These are phyloP conservation scores for Saccharomyces hybrid DNA, from an alignment of 1,139 yeast genomes.

Conservation along the genomic window DNA sequence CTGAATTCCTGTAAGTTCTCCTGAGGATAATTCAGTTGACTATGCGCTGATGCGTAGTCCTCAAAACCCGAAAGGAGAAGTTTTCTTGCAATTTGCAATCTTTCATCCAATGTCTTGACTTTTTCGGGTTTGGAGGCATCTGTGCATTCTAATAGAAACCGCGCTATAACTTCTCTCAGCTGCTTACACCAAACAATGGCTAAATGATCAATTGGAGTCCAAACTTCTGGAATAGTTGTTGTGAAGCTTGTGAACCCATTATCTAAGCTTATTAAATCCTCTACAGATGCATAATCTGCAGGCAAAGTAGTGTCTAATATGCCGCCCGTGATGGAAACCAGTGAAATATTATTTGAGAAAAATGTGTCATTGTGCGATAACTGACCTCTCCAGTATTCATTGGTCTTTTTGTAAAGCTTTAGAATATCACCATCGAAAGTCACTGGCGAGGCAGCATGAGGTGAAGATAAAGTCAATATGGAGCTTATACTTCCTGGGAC, in stretches of 20 bases:
- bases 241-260: slow-evolving; percentile 83
- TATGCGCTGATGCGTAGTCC: slow-evolving; percentile 15
- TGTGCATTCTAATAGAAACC: slow-evolving; percentile 51
- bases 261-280: slow-evolving; percentile 58
- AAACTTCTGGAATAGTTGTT: slow-evolving; percentile 80
- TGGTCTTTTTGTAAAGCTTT: slow-evolving; percentile 63
- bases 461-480: slow-evolving; percentile 81
- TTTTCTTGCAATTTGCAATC: slow-evolving; percentile 53
- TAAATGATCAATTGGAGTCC: slow-evolving; percentile 93
- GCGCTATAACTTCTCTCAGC: slow-evolving; percentile 56
- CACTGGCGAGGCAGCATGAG: slow-evolving; percentile 91
- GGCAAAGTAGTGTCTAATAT: slow-evolving; percentile 74
- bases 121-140: slow-evolving; percentile 40
- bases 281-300: slow-evolving; percentile 82
- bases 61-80: slow-evolving; percentile 57
- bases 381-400: slow-evolving; percentile 73
- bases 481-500: slow-evolving; percentile 66
- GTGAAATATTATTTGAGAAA: slow-evolving; percentile 39
- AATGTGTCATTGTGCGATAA: slow-evolving; percentile 32
- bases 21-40: background rate
- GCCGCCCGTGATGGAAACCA: slow-evolving; percentile 90
- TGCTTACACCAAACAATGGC: slow-evolving; percentile 98
- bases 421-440: slow-evolving; percentile 88
- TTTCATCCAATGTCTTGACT: slow-evolving; percentile 42
- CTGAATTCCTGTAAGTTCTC: background rate